Base-by-base conservation (phyloP, 2,329 filamentous ascomycete genomes). In the Aspergillus floridensis region DNA sequence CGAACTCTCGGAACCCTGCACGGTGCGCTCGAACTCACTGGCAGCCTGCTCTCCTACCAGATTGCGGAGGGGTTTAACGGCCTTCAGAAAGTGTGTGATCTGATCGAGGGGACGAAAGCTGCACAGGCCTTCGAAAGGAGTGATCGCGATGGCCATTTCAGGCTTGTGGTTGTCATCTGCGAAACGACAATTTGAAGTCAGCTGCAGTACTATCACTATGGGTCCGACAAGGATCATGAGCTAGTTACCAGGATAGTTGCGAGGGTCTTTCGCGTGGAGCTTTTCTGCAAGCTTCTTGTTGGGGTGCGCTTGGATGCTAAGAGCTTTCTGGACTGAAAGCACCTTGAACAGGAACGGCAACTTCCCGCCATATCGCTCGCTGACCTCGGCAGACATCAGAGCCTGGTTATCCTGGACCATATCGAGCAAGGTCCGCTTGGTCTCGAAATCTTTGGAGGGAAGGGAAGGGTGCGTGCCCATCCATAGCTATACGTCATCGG, bases 381-480 rank as follows among this genome's bases (percentile, higher is more conserved):
- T 83, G 59, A 98, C 85, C 14, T 90, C 84, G 0, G 82, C 75
- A 0, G 91, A 91, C 66, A 99, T 84, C 53, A 99, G 84, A 22
- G 88, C 86, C 70, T 92, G 84, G 79, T 98, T 97, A 68, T 93
- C 90, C 72, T 91, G 82, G 56, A 97, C 88, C 49, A 98, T 84
- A 61, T 97, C 92, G 65, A 96, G 86, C 11, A 99, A 85, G 2
- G 90, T 89, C 56, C 92, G 89, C 74, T 92, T 89, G 29, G 95
- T 96, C 52, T 84, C 80, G 66, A 96, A 75, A 72, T 98, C 92
- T 75, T 90, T 96, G 59, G 95, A 98, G 19, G 95, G 95, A 70
- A 97, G 92, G 49, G 92, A 96, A 49, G 93, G 93, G 72, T 99
- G 95, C 1, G 93, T 97, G 72, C 95, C 95, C 95, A 99, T 99